Percentiles rank a stretch among this genome's conserved stretches.
phyloP scores from a whole-genome alignment of 331 rosid genomes.

The Pyracantha coccinea region DNA sequence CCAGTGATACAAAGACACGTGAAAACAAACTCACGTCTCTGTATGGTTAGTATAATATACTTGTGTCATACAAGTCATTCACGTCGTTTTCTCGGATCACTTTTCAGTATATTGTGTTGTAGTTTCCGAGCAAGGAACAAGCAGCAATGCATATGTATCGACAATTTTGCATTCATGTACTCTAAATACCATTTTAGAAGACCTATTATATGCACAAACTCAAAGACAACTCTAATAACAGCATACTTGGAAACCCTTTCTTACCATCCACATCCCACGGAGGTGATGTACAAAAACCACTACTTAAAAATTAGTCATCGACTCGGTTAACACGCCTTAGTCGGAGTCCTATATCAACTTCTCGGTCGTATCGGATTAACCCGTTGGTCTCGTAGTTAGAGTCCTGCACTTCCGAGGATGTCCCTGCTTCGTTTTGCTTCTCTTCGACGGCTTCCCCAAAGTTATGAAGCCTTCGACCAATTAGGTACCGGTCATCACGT shows the following conservation, averaged over 20 bases:
- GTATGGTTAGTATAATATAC: too few relatives aligned
- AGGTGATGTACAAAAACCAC: slow-evolving; percentile 1
- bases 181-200: not conserved
- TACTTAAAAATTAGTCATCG: not conserved
- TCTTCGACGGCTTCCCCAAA: slow-evolving; percentile 48
- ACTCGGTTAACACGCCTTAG: slow-evolving; percentile 24
- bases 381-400: slow-evolving; percentile 3
- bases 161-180: not conserved
- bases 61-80: too few relatives aligned
- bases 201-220: not conserved
- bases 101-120: too few relatives aligned
- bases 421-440: slow-evolving; percentile 21
- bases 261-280: slow-evolving; percentile 6
- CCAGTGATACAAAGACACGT: too few relatives aligned
- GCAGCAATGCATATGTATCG: not conserved
- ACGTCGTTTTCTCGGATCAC: too few relatives aligned
- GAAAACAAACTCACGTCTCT: too few relatives aligned
- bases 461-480: slow-evolving; percentile 93
- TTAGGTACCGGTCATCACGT: slow-evolving; percentile 87
- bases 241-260: not conserved
- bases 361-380: slow-evolving; percentile 14
- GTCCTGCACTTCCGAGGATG: slow-evolving; percentile 1
- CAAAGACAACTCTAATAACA: not conserved
- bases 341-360: slow-evolving; percentile 33
- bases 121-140: too few relatives aligned